phyloP scores from a whole-genome alignment of 768 basidiomycete genomes.

The Pisolithus albus region DNA sequence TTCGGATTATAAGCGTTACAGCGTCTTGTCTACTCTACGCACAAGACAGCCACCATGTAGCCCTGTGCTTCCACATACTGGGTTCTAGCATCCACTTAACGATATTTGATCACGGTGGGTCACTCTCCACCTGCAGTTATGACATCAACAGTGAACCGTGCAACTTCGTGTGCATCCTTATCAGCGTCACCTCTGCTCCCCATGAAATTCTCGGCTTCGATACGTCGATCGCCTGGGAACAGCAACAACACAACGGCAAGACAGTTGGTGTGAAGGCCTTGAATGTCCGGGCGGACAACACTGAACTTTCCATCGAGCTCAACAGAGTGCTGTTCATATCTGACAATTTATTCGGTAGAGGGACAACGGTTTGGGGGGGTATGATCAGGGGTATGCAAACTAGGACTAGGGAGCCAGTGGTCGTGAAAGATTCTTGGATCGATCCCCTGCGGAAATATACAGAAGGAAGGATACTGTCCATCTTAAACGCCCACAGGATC shows the following conservation, averaged over 20 bases:
- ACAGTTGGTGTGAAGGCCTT: background rate
- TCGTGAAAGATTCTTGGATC: conserved; percentile 5
- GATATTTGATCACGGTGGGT: background rate
- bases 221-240: background rate
- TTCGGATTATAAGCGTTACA: no score
- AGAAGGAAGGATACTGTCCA: background rate
- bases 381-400: background rate
- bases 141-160: background rate
- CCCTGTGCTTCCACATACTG: background rate
- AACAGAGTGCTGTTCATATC: background rate
- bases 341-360: background rate
- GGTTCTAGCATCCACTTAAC: background rate
- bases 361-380: background rate
- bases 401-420: background rate
- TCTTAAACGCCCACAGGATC: background rate
- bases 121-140: background rate
- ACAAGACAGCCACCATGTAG: background rate
- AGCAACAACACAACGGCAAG: background rate
- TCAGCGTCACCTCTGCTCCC: background rate
- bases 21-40: background rate
- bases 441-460: background rate
- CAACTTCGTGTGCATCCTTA: background rate
- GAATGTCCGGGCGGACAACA: background rate
- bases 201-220: background rate
- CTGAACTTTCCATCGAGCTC: background rate